Percentiles rank a stretch among this genome's conserved stretches.
These are phyloP conservation scores for Alternaria panax DNA, from an alignment of 2,329 filamentous ascomycete genomes.

Conservation along the genomic window DNA sequence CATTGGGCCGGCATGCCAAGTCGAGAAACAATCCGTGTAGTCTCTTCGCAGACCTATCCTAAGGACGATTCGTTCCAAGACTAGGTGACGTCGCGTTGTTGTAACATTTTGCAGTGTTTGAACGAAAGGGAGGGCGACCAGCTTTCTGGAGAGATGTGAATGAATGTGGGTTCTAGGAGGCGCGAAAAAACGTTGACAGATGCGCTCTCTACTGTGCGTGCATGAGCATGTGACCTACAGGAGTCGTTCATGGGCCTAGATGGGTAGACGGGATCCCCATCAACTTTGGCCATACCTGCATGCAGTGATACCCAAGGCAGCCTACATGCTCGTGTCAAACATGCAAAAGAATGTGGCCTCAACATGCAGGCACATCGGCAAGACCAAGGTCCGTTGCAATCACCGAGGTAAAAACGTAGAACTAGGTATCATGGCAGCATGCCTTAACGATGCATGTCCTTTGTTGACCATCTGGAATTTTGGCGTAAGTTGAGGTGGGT, in stretches of 20 bases:
- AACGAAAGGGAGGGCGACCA: not conserved
- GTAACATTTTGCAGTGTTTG: not conserved
- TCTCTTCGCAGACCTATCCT: not conserved
- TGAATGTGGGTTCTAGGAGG: not conserved
- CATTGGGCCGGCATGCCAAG: not conserved
- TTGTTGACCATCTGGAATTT: not conserved
- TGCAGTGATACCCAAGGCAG: no score
- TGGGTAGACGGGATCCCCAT: no score
- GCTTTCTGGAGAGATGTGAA: not conserved
- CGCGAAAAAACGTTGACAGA: not conserved
- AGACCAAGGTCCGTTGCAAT: no score
- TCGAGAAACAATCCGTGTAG: not conserved
- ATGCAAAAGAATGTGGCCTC: no score
- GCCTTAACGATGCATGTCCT: no score
- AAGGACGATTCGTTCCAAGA: not conserved
- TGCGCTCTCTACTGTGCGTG: not conserved
- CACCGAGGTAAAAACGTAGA: no score
- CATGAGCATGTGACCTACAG: not conserved
- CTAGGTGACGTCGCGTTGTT: not conserved
- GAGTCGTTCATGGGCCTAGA: no score
- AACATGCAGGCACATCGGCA: no score
- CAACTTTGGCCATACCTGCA: no score
- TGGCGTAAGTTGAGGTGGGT: not conserved
- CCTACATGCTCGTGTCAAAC: not conserved
- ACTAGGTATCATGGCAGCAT: no score